Conservation (phyloP, 1,284 basidiomycete genomes). For the Tranzscheliella williamsii region DNA sequence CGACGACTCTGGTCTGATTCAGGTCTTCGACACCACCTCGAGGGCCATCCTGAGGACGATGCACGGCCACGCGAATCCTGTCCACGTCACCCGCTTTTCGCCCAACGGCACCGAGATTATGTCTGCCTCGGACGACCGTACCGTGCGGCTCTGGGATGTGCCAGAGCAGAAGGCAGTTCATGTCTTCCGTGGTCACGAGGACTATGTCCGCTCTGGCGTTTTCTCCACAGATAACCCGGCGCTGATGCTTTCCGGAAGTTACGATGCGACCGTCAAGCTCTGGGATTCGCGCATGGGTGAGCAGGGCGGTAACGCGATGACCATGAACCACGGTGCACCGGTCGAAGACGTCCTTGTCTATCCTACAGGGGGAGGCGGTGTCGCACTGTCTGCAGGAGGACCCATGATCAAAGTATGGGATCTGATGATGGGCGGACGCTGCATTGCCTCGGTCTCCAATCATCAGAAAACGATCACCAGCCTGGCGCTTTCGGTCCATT, state of each 20-base stretch:
- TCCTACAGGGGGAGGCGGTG: conserved; percentile 74
- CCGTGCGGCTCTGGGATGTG: conserved; percentile 91
- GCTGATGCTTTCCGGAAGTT: conserved; percentile 87
- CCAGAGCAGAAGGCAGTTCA: conserved; percentile 80
- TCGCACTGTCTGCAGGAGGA: conserved; percentile 83
- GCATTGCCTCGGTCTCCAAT: conserved; percentile 66
- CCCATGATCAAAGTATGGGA: conserved; percentile 96
- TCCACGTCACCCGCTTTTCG: conserved; percentile 92
- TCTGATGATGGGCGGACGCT: conserved; percentile 81
- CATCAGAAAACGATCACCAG: conserved; percentile 97
- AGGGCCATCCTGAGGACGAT: conserved; percentile 90
- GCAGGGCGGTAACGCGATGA: conserved; percentile 49
- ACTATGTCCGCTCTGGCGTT: conserved; percentile 92
- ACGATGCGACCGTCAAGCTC: conserved; percentile 86
- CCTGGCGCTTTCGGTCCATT: conserved; percentile 63
- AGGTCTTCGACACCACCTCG: conserved; percentile 93
- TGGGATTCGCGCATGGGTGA: conserved; percentile 74
- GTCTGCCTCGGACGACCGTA: conserved; percentile 94
- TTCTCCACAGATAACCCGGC: conserved; percentile 81
- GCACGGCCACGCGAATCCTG: conserved; percentile 84
- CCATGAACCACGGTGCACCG: conserved; percentile 65
- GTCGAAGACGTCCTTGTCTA: conserved; percentile 95
- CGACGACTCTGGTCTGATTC: conserved; percentile 89
- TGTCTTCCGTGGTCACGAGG: conserved; percentile 82
- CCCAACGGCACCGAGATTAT: conserved; percentile 78